Evolutionary conservation across 2,329 filamentous ascomycete genomes (phyloP).

Genomic region (Colletotrichum euphorbiae): DNA sequence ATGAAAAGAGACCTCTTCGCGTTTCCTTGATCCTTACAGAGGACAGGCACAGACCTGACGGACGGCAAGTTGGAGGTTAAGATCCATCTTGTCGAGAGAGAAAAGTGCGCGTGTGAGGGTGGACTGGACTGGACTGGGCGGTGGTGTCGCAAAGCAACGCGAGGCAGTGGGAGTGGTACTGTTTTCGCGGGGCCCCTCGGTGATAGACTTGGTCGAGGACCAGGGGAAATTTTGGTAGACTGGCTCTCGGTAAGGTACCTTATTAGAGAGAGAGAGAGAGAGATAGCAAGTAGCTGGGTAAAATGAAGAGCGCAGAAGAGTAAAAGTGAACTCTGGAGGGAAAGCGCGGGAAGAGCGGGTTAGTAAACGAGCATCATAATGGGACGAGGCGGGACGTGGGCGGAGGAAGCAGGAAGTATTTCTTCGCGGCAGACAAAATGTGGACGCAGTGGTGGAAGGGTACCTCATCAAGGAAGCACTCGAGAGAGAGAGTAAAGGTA

Average conservation of each 20-base stretch:
- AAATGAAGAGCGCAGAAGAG: background rate
- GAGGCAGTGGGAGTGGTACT: conserved; percentile 7
- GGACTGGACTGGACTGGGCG: background rate
- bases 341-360: conserved; percentile 36
- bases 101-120: background rate
- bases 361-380: conserved; percentile 39
- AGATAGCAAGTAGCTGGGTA: background rate
- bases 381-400: conserved; percentile 27
- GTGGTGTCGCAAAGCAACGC: conserved; percentile 4
- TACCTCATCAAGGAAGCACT: background rate
- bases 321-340: background rate
- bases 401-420: conserved; percentile 23
- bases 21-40: conserved; percentile 35
- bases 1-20: conserved; percentile 32
- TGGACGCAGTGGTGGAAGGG: background rate
- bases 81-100: conserved; percentile 40
- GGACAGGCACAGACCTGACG: conserved; percentile 36
- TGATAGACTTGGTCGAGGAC: conserved; percentile 18
- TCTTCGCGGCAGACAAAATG: background rate
- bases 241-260: background rate
- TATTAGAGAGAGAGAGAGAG: background rate
- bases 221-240: background rate
- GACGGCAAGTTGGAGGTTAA: conserved; percentile 41
- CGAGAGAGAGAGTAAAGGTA: no score
- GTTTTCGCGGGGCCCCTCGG: conserved; percentile 23